Base-by-base conservation (phyloP, 805 yeast species). In the Teunomyces stri region DNA sequence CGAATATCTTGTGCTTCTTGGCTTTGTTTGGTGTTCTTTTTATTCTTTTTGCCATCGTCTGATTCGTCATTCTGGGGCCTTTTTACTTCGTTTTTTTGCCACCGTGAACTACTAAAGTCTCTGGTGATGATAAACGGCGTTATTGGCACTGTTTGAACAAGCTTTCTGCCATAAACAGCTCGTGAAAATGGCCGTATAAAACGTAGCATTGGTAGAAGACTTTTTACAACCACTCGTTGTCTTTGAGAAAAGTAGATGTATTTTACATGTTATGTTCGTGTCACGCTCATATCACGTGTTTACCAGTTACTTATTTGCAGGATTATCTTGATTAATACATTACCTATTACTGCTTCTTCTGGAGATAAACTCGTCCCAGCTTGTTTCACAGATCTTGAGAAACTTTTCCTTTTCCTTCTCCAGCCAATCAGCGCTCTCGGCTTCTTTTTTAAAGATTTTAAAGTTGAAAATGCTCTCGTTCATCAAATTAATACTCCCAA, bases 371-470 rank as follows among this genome's bases (percentile, higher is more conserved):
- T 68, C 65, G 47, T 72, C 74, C 78, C 78, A 72, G 35, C 70
- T 67, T 16, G 74, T 70, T 49, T 68, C 75, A 52, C 78, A 72
- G 29, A 72, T 65, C 52, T 69, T 66, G 53, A 72, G 48, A 51
- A 72, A 72, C 54, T 70, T 70, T 38, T 64, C 65, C 61, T 68
- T 69, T 42, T 68, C 70, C 43, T 49, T 49, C 20, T 59, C 53
- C 29, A 59, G 45, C 54, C 56, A 53, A 7, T 45, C 51, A 35
- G 40, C 21, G 18, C 33, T 20, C 11, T 42, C 33, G 15, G 27
- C 15, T 16, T 30, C 40, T 13, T 37, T 37, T 10, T 49, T 48
- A 44, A 68, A 69, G 9, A 69, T 69, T 48, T 54, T 60, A 49
- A 69, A 69, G 46, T 66, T 68, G 50, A 65, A 69, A 1, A 64